phyloP scores from a whole-genome alignment of 257 asterid genomes.

The Jaltomata sinuosa region DNA sequence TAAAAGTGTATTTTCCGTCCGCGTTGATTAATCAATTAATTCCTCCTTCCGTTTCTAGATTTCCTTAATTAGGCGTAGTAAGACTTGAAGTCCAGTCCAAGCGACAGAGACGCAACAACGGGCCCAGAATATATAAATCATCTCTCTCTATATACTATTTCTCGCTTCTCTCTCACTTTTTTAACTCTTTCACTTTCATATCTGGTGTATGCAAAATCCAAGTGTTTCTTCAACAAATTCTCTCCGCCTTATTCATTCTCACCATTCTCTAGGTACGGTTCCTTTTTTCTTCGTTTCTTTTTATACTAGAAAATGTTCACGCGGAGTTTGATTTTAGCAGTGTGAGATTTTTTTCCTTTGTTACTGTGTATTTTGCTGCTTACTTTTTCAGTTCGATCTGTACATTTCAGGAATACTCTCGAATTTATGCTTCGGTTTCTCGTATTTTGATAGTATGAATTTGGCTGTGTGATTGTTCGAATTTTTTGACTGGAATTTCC shows the following conservation, averaged over 20 bases:
- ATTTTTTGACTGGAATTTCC: neutral
- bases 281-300: neutral
- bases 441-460: no score
- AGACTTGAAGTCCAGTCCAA: neutral
- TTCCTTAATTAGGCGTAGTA: neutral
- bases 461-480: neutral
- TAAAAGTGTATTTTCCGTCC: neutral
- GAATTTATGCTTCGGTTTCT: neutral
- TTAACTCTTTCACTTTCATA: neutral
- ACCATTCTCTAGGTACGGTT: neutral
- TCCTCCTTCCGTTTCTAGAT: neutral
- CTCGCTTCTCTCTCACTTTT: neutral
- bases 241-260: neutral
- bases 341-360: neutral
- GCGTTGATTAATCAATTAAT: neutral
- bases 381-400: constrained; percentile 17
- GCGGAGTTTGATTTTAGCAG: neutral
- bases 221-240: neutral
- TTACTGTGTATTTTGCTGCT: neutral
- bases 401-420: neutral
- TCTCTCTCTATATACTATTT: neutral
- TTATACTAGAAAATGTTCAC: neutral
- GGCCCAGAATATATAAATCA: neutral
- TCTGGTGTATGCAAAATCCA: neutral
- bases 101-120: neutral